These are phyloP conservation scores for Fusarium nurragi DNA, from an alignment of 2,329 filamentous ascomycete species.

Conservation along the genomic window DNA sequence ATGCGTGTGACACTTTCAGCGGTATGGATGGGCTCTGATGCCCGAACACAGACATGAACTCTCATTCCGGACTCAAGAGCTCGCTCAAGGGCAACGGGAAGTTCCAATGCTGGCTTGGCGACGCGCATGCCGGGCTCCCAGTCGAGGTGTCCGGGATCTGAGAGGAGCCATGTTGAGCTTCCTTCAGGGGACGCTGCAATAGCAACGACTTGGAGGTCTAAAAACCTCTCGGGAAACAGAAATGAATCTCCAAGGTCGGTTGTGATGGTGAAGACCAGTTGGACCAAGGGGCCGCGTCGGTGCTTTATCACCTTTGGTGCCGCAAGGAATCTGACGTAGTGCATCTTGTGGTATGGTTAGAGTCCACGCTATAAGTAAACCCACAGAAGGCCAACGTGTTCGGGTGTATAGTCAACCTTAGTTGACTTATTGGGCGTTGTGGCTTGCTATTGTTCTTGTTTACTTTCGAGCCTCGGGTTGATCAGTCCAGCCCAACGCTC, in stretches of 20 bases:
- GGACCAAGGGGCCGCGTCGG: slow-evolving; percentile 46
- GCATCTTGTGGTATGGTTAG: slow-evolving; percentile 53
- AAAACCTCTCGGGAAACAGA: slow-evolving; percentile 55
- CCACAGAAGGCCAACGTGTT: background rate
- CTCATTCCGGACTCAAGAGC: slow-evolving; percentile 39
- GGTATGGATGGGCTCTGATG: slow-evolving; percentile 38
- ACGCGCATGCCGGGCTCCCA: slow-evolving; percentile 53
- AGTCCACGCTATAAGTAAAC: background rate
- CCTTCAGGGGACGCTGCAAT: slow-evolving; percentile 37
- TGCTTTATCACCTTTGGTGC: slow-evolving; percentile 52
- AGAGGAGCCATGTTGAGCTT: slow-evolving; percentile 39
- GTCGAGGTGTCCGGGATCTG: slow-evolving; percentile 43
- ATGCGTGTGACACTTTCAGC: slow-evolving; percentile 45
- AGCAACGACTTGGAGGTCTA: slow-evolving; percentile 55
- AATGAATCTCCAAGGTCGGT: slow-evolving; percentile 68
- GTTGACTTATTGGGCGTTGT: background rate
- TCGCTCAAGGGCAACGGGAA: slow-evolving; percentile 43
- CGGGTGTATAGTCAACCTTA: background rate
- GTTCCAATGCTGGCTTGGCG: slow-evolving; percentile 48
- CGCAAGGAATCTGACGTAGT: slow-evolving; percentile 66
- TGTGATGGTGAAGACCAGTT: slow-evolving; percentile 63
- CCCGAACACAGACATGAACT: slow-evolving; percentile 45
- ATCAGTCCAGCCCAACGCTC: slow-evolving; percentile 9
- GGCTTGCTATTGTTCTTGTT: background rate
- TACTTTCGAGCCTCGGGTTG: slow-evolving; percentile 3